These are phyloP conservation scores for Quillaja saponaria DNA, from an alignment of 306 rosid species.

Conservation along the genomic window DNA sequence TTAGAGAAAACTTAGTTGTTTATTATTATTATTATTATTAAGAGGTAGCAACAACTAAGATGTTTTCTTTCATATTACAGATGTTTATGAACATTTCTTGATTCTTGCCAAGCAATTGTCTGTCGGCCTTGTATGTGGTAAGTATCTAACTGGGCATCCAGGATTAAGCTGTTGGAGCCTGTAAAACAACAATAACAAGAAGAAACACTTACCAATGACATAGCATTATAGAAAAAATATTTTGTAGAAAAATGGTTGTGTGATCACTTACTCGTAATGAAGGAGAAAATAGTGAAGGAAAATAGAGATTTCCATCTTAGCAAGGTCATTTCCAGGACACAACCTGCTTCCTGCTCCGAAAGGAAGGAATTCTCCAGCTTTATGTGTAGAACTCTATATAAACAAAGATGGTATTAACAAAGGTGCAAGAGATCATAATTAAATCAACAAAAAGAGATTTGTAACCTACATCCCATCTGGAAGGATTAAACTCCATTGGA, in stretches of 20 bases:
- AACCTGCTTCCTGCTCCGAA: slow-evolving; percentile 80
- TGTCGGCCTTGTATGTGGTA: slow-evolving; percentile 74
- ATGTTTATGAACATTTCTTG: slow-evolving; percentile 36
- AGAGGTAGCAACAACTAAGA: too few relatives aligned
- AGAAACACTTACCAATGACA: neutral
- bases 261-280: slow-evolving; percentile 50
- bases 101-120: slow-evolving; percentile 78
- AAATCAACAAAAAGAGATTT: neutral
- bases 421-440: too few relatives aligned
- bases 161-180: slow-evolving; percentile 68
- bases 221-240: too few relatives aligned
- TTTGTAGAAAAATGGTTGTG: neutral
- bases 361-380: slow-evolving; percentile 82
- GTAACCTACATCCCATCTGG: slow-evolving; percentile 78
- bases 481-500: slow-evolving; percentile 76
- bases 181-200: neutral
- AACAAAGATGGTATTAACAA: neutral
- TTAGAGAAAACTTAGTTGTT: too few relatives aligned
- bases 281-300: slow-evolving; percentile 83
- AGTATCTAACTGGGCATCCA: slow-evolving; percentile 48
- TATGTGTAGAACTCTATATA: slow-evolving; percentile 45
- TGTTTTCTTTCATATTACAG: too few relatives aligned
- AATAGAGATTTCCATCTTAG: slow-evolving; percentile 71
- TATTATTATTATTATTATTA: too few relatives aligned
- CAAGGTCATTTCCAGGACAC: slow-evolving; percentile 75